phyloP scores from a whole-genome alignment of 306 rosid species.

The Sesbania bispinosa region DNA sequence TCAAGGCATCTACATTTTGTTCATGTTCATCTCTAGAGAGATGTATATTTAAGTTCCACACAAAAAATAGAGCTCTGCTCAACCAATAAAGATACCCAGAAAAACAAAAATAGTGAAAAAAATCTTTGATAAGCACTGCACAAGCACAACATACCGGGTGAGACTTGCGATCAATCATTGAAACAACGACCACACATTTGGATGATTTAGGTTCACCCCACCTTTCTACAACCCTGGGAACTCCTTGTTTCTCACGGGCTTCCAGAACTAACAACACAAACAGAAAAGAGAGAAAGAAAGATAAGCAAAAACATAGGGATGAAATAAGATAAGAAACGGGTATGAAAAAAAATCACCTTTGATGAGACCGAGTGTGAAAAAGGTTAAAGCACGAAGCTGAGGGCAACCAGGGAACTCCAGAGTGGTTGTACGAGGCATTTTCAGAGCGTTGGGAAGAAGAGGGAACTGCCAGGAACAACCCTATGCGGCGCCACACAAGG shows the following conservation, averaged over 20 bases:
- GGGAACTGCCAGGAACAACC: too few species aligned
- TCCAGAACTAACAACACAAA: conserved; percentile 54
- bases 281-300: neutral
- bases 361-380: conserved; percentile 81
- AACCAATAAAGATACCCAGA: neutral
- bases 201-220: conserved; percentile 86
- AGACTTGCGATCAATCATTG: conserved; percentile 47
- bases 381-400: conserved; percentile 79
- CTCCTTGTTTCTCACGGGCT: conserved; percentile 49
- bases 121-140: neutral
- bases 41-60: neutral
- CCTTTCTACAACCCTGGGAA: conserved; percentile 62
- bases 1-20: too few species aligned
- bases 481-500: too few species aligned
- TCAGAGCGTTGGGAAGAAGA: neutral
- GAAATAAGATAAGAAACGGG: neutral
- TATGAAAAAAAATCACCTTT: conserved; percentile 48
- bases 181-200: conserved; percentile 55
- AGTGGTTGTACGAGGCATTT: conserved; percentile 87
- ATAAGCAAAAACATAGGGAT: neutral
- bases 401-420: conserved; percentile 81
- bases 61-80: neutral
- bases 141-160: conserved; percentile 69
- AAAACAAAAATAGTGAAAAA: too few species aligned
- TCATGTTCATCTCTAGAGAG: neutral